Percentiles rank a stretch among this genome's conserved stretches.
Evolutionary conservation across 2,329 filamentous ascomycete genomes (phyloP).

Genomic region (Didymella pinodella): DNA sequence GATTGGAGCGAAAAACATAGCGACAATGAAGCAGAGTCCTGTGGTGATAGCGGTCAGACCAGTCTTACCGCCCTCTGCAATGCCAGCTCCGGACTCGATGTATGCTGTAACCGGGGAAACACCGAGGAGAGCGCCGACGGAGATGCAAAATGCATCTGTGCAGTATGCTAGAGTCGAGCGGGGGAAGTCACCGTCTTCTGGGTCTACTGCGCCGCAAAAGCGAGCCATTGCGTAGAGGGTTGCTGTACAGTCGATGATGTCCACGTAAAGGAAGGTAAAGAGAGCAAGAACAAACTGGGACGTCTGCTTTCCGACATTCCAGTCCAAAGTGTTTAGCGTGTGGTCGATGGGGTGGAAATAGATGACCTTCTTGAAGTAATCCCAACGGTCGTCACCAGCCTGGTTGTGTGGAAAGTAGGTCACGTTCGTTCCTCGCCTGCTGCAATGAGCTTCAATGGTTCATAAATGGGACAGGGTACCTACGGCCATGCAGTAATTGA

Average conservation of each 20-base stretch:
- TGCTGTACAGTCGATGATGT: slow-evolving; percentile 87
- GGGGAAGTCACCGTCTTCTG: slow-evolving; percentile 84
- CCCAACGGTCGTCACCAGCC: slow-evolving; percentile 72
- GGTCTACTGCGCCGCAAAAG: slow-evolving; percentile 81
- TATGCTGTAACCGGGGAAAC: slow-evolving; percentile 84
- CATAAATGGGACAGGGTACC: slow-evolving; percentile 21
- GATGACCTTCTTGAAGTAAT: slow-evolving; percentile 87
- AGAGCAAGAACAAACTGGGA: slow-evolving; percentile 82
- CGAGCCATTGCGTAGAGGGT: slow-evolving; percentile 90
- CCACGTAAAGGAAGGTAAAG: slow-evolving; percentile 90
- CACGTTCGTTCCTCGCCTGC: slow-evolving; percentile 69
- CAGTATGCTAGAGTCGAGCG: slow-evolving; percentile 84
- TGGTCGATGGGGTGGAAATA: slow-evolving; percentile 78
- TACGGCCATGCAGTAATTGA: slow-evolving; percentile 86
- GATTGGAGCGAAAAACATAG: slow-evolving; percentile 88
- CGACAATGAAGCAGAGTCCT: slow-evolving; percentile 84
- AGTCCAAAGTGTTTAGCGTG: slow-evolving; percentile 75
- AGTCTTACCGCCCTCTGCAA: slow-evolving; percentile 85
- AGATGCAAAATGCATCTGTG: slow-evolving; percentile 82
- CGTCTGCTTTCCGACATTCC: slow-evolving; percentile 71
- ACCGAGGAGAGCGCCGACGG: slow-evolving; percentile 80
- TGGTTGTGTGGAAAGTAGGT: slow-evolving; percentile 80
- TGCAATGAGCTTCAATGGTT: slow-evolving; percentile 27
- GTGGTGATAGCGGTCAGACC: slow-evolving; percentile 81
- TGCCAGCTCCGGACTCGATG: slow-evolving; percentile 86